Evolutionary conservation across 495 filamentous ascomycete genomes (phyloP).

Genomic region (Podospora appendiculata): DNA sequence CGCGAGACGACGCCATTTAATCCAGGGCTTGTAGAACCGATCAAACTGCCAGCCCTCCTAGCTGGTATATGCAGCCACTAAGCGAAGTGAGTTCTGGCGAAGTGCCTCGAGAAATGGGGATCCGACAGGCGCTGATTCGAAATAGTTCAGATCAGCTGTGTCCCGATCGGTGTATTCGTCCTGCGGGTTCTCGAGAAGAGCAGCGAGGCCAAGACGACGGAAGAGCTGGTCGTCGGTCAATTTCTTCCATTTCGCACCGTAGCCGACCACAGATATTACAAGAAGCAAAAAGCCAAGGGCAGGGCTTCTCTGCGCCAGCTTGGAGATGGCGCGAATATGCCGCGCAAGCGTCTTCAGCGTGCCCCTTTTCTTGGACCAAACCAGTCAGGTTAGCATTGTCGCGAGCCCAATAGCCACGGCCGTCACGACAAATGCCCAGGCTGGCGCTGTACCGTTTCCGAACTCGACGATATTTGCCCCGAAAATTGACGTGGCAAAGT

Average conservation of each 20-base stretch:
- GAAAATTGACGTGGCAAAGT: constrained; percentile 3
- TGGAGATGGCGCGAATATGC: not conserved
- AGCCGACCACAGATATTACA: not conserved
- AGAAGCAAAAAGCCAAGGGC: not conserved
- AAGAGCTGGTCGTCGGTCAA: no score
- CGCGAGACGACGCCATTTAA: not conserved
- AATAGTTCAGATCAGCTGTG: not conserved
- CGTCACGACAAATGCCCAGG: not conserved
- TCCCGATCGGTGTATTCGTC: not conserved
- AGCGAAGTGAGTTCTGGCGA: not conserved
- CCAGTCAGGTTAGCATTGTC: not conserved
- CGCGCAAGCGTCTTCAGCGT: not conserved
- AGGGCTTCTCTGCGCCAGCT: not conserved
- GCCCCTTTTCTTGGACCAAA: not conserved
- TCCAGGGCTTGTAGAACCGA: not conserved
- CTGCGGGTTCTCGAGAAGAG: not conserved
- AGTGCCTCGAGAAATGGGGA: not conserved
- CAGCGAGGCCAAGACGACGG: not conserved
- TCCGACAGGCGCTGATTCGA: not conserved
- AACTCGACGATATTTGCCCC: constrained; percentile 2
- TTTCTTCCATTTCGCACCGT: no score
- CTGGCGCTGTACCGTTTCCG: not conserved
- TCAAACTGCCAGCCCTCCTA: not conserved
- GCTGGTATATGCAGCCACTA: not conserved
- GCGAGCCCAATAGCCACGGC: not conserved